A percentile compares a stretch with the other conserved stretches of the same genome.
Evolutionary conservation across 331 rosid genomes (phyloP).

Genomic region (Stylosanthes scabra): DNA sequence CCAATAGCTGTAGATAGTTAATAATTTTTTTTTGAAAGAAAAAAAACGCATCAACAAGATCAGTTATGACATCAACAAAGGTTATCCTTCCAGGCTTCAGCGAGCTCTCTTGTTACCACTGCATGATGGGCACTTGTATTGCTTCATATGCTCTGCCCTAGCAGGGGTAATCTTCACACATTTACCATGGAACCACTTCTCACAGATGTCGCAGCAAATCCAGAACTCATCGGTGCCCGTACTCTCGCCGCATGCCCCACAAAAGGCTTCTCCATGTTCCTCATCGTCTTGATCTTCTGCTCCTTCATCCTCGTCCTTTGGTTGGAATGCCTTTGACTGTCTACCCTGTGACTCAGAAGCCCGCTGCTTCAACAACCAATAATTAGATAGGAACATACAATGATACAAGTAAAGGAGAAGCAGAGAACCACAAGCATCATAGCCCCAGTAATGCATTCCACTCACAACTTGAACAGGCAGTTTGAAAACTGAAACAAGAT

Average conservation of each 20-base stretch:
- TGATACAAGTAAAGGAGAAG: conserved; percentile 18
- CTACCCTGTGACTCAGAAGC: conserved; percentile 64
- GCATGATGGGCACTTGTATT: conserved; percentile 99
- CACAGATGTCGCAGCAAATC: conserved; percentile 95
- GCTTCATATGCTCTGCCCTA: conserved; percentile 92
- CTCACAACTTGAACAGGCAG: conserved; percentile 11
- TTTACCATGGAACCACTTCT: conserved; percentile 95
- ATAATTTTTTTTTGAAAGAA: too few relatives aligned
- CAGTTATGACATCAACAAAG: conserved; percentile 41
- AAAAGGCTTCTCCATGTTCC: conserved; percentile 86
- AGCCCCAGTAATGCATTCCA: conserved; percentile 5
- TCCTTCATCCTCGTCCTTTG: conserved; percentile 73
- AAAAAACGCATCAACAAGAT: conserved; percentile 38
- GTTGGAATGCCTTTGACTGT: conserved; percentile 46
- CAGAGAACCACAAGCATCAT: conserved; percentile 11
- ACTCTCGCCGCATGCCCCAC: conserved; percentile 91
- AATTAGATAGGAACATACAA: conserved; percentile 30
- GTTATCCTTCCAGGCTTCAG: conserved; percentile 7
- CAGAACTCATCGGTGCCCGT: conserved; percentile 88
- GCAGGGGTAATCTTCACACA: conserved; percentile 97
- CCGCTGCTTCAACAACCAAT: conserved; percentile 54
- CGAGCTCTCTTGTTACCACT: conserved; percentile 85
- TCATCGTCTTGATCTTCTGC: conserved; percentile 74
- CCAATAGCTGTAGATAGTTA: conserved; percentile 35
- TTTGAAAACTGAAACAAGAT: conserved; percentile 4